Evolutionary conservation across 768 basidiomycete genomes (phyloP), one percentile per base, ranked within the genome.

Genomic region (Hericium rajendrae): DNA sequence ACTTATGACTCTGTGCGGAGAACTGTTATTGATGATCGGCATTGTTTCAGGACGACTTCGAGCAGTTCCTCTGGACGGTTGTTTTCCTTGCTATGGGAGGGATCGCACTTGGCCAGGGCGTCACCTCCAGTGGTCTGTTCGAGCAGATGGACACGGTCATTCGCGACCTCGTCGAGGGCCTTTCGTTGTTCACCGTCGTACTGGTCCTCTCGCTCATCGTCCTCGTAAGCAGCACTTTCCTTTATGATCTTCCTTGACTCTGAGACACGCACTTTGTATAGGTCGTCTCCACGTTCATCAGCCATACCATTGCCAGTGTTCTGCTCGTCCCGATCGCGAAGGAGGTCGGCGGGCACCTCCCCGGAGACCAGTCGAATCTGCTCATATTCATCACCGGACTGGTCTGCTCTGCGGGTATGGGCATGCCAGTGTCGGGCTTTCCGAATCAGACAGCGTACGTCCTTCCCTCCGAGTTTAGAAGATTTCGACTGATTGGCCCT

Each of bases 1-100:
- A 32, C 48, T 62, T 53, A 18, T 28, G 48, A 32, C 22, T 38
- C 11, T 32, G 9, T 3, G 16, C 26, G n/a, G 6, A 10, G 32
- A 32, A 32, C 32, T 10, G 32, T 10, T 32, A 6, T 10, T 51
- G 12, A 37, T 15, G 48, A 12, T 51, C 11, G 32, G 24, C 11
- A 2, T 26, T 51, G 49, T 51, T 37, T 24, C 67, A 94, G 91
- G 91, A 92, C 58, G 93, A 97, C 71, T 97, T 95, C 69, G 92
- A 95, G 66, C 89, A 91, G 66, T 92, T 93, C 70, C 79, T 88
- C 57, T 95, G 94, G 94, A 86, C 86, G 6, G 92, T 95, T 55
- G 92, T 97, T 26, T 95, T 95, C 73, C 78, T 95, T 58, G 92
- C 93, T 4, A 99, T 97, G 97, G 95, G 95, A 22, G 97, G 97